These are phyloP conservation scores for Phytophthora cactorum DNA, from an alignment of 352 stramenopile species.

Conservation along the genomic window DNA sequence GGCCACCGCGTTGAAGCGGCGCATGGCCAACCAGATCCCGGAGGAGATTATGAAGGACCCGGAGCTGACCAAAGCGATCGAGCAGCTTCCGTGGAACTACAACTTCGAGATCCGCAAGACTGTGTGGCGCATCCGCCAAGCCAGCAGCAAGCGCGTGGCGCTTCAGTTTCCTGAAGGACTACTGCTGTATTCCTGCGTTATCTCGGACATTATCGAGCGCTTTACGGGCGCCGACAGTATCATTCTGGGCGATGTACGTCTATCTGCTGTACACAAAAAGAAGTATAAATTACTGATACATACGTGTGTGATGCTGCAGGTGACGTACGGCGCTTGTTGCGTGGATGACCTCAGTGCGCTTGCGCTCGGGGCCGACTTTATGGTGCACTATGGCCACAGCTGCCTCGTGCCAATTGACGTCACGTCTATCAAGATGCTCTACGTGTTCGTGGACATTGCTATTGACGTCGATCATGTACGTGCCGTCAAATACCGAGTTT, in stretches of 20 bases:
- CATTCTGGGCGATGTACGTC: slow-evolving; percentile 96
- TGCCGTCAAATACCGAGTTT: neutral
- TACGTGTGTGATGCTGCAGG: slow-evolving; percentile 31
- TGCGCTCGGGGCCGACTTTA: slow-evolving; percentile 95
- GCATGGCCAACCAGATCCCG: slow-evolving; percentile 90
- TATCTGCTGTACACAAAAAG: neutral
- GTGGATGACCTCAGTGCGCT: slow-evolving; percentile 98
- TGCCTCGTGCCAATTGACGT: slow-evolving; percentile 98
- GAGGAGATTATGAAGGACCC: slow-evolving; percentile 91
- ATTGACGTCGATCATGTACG: slow-evolving; percentile 97
- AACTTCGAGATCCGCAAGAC: slow-evolving; percentile 99
- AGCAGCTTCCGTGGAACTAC: slow-evolving; percentile 97
- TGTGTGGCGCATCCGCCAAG: slow-evolving; percentile 94
- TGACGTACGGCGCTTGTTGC: slow-evolving; percentile 99
- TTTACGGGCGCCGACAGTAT: slow-evolving; percentile 93
- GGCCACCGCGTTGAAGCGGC: slow-evolving; percentile 58
- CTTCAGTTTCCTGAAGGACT: slow-evolving; percentile 99
- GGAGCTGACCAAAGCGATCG: slow-evolving; percentile 92
- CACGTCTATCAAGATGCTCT: slow-evolving; percentile 97
- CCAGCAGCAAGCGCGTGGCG: slow-evolving; percentile 91
- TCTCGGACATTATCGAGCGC: slow-evolving; percentile 98
- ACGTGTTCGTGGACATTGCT: slow-evolving; percentile 99
- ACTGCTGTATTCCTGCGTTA: slow-evolving; percentile 97
- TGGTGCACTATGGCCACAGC: slow-evolving; percentile 99
- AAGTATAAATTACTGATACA: neutral